Evolutionary conservation across 2,329 filamentous ascomycete species (phyloP).

Genomic region (Coleophoma cylindrospora): DNA sequence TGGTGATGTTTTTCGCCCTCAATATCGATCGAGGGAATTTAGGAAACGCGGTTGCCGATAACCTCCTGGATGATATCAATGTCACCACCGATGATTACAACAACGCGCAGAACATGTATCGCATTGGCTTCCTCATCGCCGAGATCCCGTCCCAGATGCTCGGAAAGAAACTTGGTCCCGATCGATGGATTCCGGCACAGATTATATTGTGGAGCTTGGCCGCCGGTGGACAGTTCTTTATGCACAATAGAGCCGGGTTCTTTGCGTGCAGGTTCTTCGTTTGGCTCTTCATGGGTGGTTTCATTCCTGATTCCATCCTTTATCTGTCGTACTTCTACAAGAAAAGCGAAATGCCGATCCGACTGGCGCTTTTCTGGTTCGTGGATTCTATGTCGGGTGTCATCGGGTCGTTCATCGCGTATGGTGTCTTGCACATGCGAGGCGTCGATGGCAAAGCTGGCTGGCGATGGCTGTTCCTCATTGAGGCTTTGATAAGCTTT

Average conservation of each 20-base stretch:
- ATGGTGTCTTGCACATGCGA: conserved; percentile 48
- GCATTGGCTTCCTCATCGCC: conserved; percentile 45
- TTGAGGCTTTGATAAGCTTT: conserved; percentile 27
- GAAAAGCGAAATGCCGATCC: conserved; percentile 11
- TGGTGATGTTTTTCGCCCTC: conserved; percentile 48
- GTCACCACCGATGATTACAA: conserved; percentile 42
- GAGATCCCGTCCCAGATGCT: conserved; percentile 58
- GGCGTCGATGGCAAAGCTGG: conserved; percentile 45
- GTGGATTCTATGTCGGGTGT: conserved; percentile 6
- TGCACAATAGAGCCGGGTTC: conserved; percentile 36
- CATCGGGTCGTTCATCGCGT: conserved; percentile 11
- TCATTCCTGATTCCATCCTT: conserved; percentile 46
- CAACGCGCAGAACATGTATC: conserved; percentile 47
- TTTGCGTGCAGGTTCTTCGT: conserved; percentile 32
- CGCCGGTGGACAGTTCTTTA: conserved; percentile 36
- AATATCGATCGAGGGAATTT: conserved; percentile 57
- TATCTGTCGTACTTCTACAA: conserved; percentile 16
- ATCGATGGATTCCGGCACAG: conserved; percentile 44
- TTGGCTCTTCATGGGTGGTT: conserved; percentile 29
- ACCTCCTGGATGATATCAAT: conserved; percentile 47
- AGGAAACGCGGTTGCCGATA: conserved; percentile 51
- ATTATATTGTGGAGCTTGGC: conserved; percentile 42
- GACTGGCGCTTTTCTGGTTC: conserved; percentile 13
- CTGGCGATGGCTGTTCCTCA: conserved; percentile 49
- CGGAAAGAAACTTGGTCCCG: conserved; percentile 47